phyloP scores from a whole-genome alignment of 305 asterid genomes.

The Fraxinus angustifolia region DNA sequence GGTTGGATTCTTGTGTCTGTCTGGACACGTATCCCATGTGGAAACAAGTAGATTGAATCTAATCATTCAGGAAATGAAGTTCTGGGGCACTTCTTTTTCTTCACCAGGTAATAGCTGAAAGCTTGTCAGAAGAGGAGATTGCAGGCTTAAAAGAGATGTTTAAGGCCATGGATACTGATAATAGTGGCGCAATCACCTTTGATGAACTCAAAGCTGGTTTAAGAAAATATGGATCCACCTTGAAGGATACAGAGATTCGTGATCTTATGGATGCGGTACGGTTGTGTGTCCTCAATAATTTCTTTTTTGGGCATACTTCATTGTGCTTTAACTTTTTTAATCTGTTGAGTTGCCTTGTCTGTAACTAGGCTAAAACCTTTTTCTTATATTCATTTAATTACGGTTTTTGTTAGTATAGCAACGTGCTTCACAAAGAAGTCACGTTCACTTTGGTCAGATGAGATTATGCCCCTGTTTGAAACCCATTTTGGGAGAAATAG shows the following conservation, averaged over 20 bases:
- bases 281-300: slow-evolving; percentile 17
- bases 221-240: slow-evolving; percentile 91
- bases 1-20: not conserved
- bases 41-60: not conserved
- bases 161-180: slow-evolving; percentile 91
- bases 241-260: slow-evolving; percentile 86
- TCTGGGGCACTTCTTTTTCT: slow-evolving; percentile 20
- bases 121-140: slow-evolving; percentile 96
- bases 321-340: slow-evolving; percentile 7
- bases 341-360: not conserved
- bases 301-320: slow-evolving; percentile 13
- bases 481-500: too few relatives aligned
- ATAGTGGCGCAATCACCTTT: slow-evolving; percentile 85
- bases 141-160: slow-evolving; percentile 95
- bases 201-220: slow-evolving; percentile 94
- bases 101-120: slow-evolving; percentile 87
- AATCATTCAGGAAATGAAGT: not conserved
- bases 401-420: not conserved
- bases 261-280: slow-evolving; percentile 98
- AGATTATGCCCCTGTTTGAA: too few relatives aligned
- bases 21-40: not conserved
- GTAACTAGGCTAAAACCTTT: not conserved
- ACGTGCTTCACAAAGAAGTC: not conserved
- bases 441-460: not conserved
- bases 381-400: not conserved